phyloP scores from a whole-genome alignment of 2,329 filamentous ascomycete species.

The Fusarium mundagurra region DNA sequence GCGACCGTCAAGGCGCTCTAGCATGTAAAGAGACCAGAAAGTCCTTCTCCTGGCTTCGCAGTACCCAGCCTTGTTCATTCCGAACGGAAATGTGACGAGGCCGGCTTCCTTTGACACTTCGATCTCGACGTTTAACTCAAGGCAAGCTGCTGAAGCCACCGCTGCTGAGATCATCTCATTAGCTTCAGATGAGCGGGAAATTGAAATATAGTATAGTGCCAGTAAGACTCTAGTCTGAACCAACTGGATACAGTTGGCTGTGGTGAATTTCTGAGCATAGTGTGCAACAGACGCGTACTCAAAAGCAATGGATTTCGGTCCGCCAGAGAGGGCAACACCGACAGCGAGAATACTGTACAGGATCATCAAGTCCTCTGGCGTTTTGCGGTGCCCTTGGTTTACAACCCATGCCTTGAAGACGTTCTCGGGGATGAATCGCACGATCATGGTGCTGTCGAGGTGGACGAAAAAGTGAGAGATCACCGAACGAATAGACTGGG shows the following conservation, averaged over 20 bases:
- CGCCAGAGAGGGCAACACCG: constrained; percentile 52
- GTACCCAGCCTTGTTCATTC: constrained; percentile 65
- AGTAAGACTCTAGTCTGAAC: constrained; percentile 75
- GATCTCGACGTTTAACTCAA: constrained; percentile 72
- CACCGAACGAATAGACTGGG: constrained; percentile 51
- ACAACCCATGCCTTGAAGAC: constrained; percentile 52
- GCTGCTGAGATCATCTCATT: constrained; percentile 73
- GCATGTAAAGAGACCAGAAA: constrained; percentile 76
- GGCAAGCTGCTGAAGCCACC: constrained; percentile 65
- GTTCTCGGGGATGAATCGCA: constrained; percentile 55
- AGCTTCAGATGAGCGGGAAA: constrained; percentile 66
- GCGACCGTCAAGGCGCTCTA: constrained; percentile 73
- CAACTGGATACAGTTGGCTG: constrained; percentile 61
- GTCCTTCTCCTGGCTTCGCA: constrained; percentile 75
- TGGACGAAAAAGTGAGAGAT: constrained; percentile 56
- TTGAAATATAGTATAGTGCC: constrained; percentile 71
- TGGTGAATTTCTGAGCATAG: constrained; percentile 57
- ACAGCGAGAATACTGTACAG: constrained; percentile 56
- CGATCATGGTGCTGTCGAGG: constrained; percentile 53
- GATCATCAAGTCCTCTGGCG: constrained; percentile 57
- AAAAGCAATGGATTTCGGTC: constrained; percentile 49
- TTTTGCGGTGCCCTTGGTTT: constrained; percentile 49
- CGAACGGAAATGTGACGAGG: constrained; percentile 61
- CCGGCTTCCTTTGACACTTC: constrained; percentile 55
- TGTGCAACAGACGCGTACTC: constrained; percentile 63